phyloP scores from a whole-genome alignment of 176 grass and related monocot species.

The Lolium multiflorum region DNA sequence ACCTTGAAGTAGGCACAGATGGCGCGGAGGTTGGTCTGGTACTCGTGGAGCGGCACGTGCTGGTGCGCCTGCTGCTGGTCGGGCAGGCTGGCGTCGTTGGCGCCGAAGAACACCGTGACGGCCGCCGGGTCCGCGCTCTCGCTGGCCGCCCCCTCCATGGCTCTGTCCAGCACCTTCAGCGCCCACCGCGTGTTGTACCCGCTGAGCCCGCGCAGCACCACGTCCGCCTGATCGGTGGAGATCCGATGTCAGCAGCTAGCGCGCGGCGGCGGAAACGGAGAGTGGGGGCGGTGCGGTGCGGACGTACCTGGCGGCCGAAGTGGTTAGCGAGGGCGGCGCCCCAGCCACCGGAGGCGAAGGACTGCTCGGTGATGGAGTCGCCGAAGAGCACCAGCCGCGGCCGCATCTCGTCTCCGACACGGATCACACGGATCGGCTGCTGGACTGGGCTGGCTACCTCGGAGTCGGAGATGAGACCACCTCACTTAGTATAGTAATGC shows the following conservation, averaged over 20 bases:
- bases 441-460: neutral
- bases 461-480: conserved; percentile 20
- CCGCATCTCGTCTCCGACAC: conserved; percentile 27
- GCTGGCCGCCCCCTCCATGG: conserved; percentile 50
- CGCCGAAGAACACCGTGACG: conserved; percentile 79
- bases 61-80: conserved; percentile 56
- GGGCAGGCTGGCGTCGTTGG: conserved; percentile 82
- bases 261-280: neutral
- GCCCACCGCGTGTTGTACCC: too few species aligned
- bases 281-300: too few species aligned
- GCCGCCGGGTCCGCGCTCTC: conserved; percentile 51
- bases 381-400: conserved; percentile 82
- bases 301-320: conserved; percentile 39
- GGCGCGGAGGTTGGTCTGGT: too few species aligned
- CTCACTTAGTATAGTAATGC: too few species aligned
- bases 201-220: conserved; percentile 71
- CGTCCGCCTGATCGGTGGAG: conserved; percentile 48
- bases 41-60: conserved; percentile 63
- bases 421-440: neutral
- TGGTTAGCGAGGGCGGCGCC: conserved; percentile 64
- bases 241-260: neutral
- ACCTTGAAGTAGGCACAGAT: conserved; percentile 63
- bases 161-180: too few species aligned
- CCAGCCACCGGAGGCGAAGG: conserved; percentile 74
- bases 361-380: conserved; percentile 85